Percentiles rank a stretch among this genome's conserved stretches.
Evolutionary conservation across 441 rosid genomes (phyloP).

Genomic region (Pelargonium cotyledonis): DNA sequence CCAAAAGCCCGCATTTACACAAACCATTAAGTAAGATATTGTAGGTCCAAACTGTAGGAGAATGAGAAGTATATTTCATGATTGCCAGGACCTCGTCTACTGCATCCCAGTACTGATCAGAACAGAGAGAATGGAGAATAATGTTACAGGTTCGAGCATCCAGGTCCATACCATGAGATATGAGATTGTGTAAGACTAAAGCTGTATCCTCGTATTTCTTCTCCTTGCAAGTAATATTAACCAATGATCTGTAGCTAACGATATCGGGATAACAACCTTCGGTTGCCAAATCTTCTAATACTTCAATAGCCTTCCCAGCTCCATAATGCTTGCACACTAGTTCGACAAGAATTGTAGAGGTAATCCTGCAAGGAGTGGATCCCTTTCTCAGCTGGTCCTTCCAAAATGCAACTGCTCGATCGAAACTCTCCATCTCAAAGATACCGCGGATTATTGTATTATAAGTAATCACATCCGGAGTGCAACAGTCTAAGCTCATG

Average conservation of each 20-base stretch:
- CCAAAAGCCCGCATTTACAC: constrained; percentile 60
- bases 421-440: constrained; percentile 44
- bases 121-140: constrained; percentile 60
- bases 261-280: constrained; percentile 82
- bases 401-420: constrained; percentile 64
- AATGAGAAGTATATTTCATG: constrained; percentile 46
- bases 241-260: constrained; percentile 59
- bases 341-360: constrained; percentile 61
- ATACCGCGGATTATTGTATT: constrained; percentile 62
- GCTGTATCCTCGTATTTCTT: constrained; percentile 56
- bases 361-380: constrained; percentile 61
- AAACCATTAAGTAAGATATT: constrained; percentile 72
- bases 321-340: constrained; percentile 70
- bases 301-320: constrained; percentile 55
- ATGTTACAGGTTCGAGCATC: constrained; percentile 65
- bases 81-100: constrained; percentile 53
- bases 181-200: constrained; percentile 40
- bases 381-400: constrained; percentile 58
- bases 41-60: constrained; percentile 60
- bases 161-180: constrained; percentile 63
- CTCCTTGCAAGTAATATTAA: constrained; percentile 50
- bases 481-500: constrained; percentile 72
- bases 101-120: constrained; percentile 59
- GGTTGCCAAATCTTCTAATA: constrained; percentile 61
- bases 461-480: constrained; percentile 70